These are phyloP conservation scores for Achaetomium macrosporum DNA, from an alignment of 2,329 filamentous ascomycete species.

Conservation along the genomic window DNA sequence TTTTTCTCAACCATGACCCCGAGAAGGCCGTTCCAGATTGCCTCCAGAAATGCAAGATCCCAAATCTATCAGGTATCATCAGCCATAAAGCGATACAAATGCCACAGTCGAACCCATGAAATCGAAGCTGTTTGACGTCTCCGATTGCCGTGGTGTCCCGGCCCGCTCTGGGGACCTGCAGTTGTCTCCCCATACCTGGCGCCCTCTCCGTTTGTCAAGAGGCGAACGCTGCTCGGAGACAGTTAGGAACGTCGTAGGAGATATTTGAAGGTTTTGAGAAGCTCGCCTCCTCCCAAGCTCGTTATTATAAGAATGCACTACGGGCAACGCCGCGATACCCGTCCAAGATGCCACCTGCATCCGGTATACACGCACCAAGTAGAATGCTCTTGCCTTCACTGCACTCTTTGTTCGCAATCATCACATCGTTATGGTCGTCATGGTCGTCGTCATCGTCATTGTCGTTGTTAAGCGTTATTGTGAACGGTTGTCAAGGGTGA, in stretches of 20 bases:
- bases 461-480: constrained; percentile 2
- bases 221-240: background rate
- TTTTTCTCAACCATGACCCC: background rate
- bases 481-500: background rate
- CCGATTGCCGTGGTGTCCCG: background rate
- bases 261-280: background rate
- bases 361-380: constrained; percentile 3
- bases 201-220: background rate
- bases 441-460: constrained; percentile 11
- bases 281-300: background rate
- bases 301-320: background rate
- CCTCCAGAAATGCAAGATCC: constrained; percentile 2
- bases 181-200: background rate
- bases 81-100: constrained; percentile 1
- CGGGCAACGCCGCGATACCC: background rate
- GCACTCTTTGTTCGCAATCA: constrained; percentile 6
- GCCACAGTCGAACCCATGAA: background rate
- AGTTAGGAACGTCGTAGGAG: background rate
- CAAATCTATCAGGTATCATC: constrained; percentile 23
- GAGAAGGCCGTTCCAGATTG: background rate
- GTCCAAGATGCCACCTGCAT: constrained; percentile 5
- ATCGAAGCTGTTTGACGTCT: background rate
- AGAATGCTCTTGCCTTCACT: constrained; percentile 11
- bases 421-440: constrained; percentile 9
- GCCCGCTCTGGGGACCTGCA: background rate